Evolutionary conservation across 805 yeast genomes (phyloP), one percentile per base, ranked within the genome.

Genomic region (Ogataea nitratoaversa): DNA sequence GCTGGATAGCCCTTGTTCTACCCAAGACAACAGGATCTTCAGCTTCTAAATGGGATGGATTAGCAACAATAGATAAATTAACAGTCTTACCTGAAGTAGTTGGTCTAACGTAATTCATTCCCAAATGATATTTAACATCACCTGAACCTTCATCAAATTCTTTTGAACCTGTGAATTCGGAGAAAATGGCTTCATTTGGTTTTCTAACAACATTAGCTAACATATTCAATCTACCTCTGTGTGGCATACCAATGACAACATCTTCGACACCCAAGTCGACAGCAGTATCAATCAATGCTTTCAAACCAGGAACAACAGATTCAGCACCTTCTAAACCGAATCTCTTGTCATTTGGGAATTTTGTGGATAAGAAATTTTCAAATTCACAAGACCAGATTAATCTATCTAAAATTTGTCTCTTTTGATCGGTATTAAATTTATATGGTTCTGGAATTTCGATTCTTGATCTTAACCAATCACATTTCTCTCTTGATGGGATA

Each of bases 281-380:
- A 33, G 96, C 77, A 52, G 89, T 82, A 68, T 93, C 99, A 62
- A 93, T 89, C 62, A 93, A 66, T 36, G 96, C 84, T 73, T 93
- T 93, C 75, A 93, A 82, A 72, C 98, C 99, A 34, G 98, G 98
- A 37, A 93, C 86, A 57, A 86, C 84, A 36, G 95, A 74, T 71
- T 93, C 99, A 50, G 95, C 95, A 72, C 99, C 99, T 74, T 93
- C 99, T 44, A 93, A 74, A 67, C 99, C 99, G 60, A 93, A 93
- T 70, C 99, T 85, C 73, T 93, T 93, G 65, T 90, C 98, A 68
- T 89, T 91, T 49, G 99, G 98, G 77, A 88, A 93, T 70, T 93
- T 93, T 43, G 96, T 82, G 35, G 96, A 79, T 58, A 93, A 70
- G 77, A 93, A 93, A 44, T 84, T 70, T 72, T 93, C 99, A 60